phyloP scores from a whole-genome alignment of 78 protist species.

The Tieghemostelium lacteum region DNA sequence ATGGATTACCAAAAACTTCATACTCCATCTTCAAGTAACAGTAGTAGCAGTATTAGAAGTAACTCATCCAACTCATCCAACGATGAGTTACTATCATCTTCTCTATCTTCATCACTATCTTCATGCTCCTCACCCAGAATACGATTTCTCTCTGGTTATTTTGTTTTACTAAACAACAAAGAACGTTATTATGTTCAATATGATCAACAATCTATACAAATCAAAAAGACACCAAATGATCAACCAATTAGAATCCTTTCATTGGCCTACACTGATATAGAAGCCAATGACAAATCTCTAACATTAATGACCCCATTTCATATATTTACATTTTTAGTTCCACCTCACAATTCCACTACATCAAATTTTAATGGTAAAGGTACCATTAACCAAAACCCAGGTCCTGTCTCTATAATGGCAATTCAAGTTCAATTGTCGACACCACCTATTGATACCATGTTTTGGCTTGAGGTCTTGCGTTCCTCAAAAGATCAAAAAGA shows the following conservation, averaged over 20 bases:
- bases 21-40: background rate
- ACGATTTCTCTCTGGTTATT: background rate
- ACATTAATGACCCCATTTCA: slow-evolving; percentile 36
- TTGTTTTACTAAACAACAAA: too few relatives aligned
- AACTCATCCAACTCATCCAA: background rate
- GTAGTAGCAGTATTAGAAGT: background rate
- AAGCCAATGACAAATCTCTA: slow-evolving; percentile 3
- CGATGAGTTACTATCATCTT: background rate
- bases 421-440: slow-evolving; percentile 3
- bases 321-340: background rate
- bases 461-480: slow-evolving; percentile 21
- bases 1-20: slow-evolving; percentile 12
- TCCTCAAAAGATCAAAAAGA: slow-evolving; percentile 3
- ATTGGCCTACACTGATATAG: background rate
- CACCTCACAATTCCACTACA: background rate
- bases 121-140: background rate
- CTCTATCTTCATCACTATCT: background rate
- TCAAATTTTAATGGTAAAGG: slow-evolving; percentile 18
- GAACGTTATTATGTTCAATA: slow-evolving; percentile 11
- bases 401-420: background rate
- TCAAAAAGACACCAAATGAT: slow-evolving; percentile 15
- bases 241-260: slow-evolving; percentile 46
- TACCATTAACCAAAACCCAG: slow-evolving; percentile 6
- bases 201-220: slow-evolving; percentile 37
- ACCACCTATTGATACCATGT: slow-evolving; percentile 4